Conservation (phyloP, 1,284 basidiomycete species). For the Coniophora puteana region DNA sequence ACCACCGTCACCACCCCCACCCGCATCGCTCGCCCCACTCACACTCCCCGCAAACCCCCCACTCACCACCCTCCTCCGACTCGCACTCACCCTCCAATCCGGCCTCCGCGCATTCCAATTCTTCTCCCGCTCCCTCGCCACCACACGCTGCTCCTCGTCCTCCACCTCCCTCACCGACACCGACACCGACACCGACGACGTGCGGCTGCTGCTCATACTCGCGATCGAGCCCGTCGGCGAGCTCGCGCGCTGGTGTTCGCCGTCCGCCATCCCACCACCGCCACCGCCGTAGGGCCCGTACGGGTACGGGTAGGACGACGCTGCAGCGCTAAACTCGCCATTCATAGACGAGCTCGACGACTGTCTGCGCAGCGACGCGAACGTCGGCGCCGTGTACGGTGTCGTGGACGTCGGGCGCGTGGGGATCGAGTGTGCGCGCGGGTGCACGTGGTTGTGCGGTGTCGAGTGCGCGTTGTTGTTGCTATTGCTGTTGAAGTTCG, state of each 20-base stretch:
- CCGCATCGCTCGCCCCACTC: constrained; percentile 12
- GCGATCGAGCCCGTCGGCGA: constrained; percentile 25
- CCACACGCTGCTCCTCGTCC: constrained; percentile 33
- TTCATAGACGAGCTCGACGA: constrained; percentile 24
- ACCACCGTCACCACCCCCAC: constrained; percentile 4
- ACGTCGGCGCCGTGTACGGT: constrained; percentile 28
- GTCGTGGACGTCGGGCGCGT: constrained; percentile 32
- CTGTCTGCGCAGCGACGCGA: constrained; percentile 26
- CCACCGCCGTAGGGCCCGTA: too few relatives aligned
- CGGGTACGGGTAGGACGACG: too few relatives aligned
- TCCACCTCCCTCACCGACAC: constrained; percentile 31
- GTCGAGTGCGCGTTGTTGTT: too few relatives aligned
- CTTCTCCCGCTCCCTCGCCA: constrained; percentile 40
- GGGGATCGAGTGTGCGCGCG: constrained; percentile 28
- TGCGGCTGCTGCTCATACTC: constrained; percentile 35
- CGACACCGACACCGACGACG: constrained; percentile 30
- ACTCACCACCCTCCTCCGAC: constrained; percentile 5
- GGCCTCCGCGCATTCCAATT: constrained; percentile 62
- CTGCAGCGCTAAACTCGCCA: too few relatives aligned
- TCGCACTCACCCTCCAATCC: constrained; percentile 42
- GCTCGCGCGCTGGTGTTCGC: constrained; percentile 1
- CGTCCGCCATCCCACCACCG: too few relatives aligned
- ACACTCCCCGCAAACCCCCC: background rate
- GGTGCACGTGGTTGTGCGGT: too few relatives aligned
- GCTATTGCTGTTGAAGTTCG: constrained; percentile 34